Evolutionary conservation across 257 asterid genomes (phyloP).

Genomic region (Agastache rugosa): DNA sequence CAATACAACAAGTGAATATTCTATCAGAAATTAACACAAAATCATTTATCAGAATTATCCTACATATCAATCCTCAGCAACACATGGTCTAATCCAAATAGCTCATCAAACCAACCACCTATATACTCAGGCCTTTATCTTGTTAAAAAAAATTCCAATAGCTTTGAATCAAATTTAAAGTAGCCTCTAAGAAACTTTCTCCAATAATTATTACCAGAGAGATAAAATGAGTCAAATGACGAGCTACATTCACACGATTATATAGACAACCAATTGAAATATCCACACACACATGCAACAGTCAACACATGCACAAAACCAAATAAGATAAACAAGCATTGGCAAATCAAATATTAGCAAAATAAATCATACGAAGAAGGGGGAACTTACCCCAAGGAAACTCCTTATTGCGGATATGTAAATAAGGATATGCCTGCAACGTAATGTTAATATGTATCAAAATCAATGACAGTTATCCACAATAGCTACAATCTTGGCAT

Average conservation of each 20-base stretch:
- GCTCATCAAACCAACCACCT: not conserved
- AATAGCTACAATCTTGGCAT: not conserved
- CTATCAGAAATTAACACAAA: not conserved
- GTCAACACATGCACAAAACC: not conserved
- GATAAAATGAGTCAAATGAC: conserved; percentile 6
- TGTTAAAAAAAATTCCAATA: not conserved
- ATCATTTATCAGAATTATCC: not conserved
- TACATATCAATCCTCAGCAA: not conserved
- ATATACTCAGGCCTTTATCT: not conserved
- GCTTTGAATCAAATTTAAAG: not conserved
- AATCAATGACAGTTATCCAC: conserved; percentile 5
- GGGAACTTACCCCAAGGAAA: conserved; percentile 77
- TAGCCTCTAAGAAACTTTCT: not conserved
- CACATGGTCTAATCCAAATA: not conserved
- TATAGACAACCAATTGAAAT: not conserved
- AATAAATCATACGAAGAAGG: not conserved
- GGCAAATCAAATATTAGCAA: not conserved
- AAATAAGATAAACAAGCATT: not conserved
- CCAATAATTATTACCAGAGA: conserved; percentile 7
- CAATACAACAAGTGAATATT: not conserved
- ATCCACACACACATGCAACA: not conserved
- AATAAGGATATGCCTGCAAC: conserved; percentile 70
- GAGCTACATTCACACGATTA: conserved; percentile 16
- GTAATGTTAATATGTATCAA: conserved; percentile 17
- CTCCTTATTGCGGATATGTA: conserved; percentile 86